Evolutionary conservation across 2,329 filamentous ascomycete genomes (phyloP), one percentile per base, ranked within the genome.

Genomic region (Ceratocystis variospora): DNA sequence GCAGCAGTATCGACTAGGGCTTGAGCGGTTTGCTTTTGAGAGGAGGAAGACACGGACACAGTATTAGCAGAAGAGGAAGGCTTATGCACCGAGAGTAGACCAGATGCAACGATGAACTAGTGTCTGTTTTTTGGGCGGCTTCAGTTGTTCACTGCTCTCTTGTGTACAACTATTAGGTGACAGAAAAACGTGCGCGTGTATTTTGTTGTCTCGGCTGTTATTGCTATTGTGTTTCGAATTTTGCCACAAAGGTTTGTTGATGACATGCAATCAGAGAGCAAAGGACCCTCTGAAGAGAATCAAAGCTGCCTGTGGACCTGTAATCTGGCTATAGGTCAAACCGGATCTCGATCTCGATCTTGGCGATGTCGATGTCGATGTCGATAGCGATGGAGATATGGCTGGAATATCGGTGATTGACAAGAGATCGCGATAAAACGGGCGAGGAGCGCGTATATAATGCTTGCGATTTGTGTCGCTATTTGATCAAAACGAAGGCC

Each of bases 171-270:
- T n/a, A 37, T 33, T 2, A 59, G 55, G 55, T 25, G 6, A 33
- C 28, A 59, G 25, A 31, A 59, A 59, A 31, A 59, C 7, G 28
- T 31, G 15, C 25, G 53, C 28, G 55, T 37, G 55, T 31, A 7
- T 19, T 59, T 57, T 59, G n/a, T 37, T 59, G 55, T 59, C 55
- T 59, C 55, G 55, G 55, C 28, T 59, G 55, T 37, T 59, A 28
- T 59, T 59, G 55, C 28, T 59, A 37, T 37, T 59, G 55, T 59
- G 53, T 59, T 59, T 59, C 17, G 55, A 37, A 37, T 8, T 59
- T 59, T 59, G 55, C 55, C 55, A 59, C 55, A 59, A 2, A 19
- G 22, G 19, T 28, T 28, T 53, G 48, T n/a, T 2, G 48, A 53
- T 15, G 48, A 5, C 19, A 28, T 53, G 22, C 3, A 33, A 19